phyloP scores from a whole-genome alignment of 225 moss, liverwort and hornwort species.

The Polytrichum formosum region DNA sequence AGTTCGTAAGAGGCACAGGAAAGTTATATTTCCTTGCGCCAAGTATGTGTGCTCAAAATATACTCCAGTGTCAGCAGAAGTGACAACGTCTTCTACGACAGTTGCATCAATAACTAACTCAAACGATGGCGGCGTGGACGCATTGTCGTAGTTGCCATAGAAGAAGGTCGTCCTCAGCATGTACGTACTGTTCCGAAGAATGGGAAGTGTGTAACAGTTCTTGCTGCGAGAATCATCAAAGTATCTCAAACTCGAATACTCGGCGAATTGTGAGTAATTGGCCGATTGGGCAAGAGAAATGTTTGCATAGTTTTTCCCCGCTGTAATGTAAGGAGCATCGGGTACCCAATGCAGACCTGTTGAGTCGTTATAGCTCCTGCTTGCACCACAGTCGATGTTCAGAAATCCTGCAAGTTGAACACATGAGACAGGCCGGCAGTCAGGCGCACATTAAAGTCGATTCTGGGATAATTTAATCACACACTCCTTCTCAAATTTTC shows the following conservation, averaged over 20 bases:
- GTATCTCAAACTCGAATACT: constrained; percentile 7
- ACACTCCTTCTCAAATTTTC: no score
- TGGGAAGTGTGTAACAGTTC: constrained; percentile 19
- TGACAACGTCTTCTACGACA: constrained; percentile 8
- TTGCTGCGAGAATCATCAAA: constrained; percentile 12
- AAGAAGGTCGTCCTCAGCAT: constrained; percentile 10
- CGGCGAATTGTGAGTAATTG: neutral
- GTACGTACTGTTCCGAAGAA: constrained; percentile 3
- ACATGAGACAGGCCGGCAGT: neutral
- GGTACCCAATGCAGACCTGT: constrained; percentile 15
- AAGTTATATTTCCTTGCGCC: constrained; percentile 7
- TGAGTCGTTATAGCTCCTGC: neutral
- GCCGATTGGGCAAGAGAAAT: neutral
- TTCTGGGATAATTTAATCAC: neutral
- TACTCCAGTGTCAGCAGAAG: fast-evolving
- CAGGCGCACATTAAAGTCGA: neutral
- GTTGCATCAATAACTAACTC: constrained; percentile 13
- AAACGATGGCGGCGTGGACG: constrained; percentile 2
- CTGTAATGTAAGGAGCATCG: constrained; percentile 6
- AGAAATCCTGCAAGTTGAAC: constrained; percentile 10
- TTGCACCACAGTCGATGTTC: constrained; percentile 18
- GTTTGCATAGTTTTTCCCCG: constrained; percentile 3
- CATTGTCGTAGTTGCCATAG: neutral
- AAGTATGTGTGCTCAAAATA: neutral
- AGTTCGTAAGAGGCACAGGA: constrained; percentile 13